phyloP scores from a whole-genome alignment of 805 yeast genomes.

The Alloascoidea africana region DNA sequence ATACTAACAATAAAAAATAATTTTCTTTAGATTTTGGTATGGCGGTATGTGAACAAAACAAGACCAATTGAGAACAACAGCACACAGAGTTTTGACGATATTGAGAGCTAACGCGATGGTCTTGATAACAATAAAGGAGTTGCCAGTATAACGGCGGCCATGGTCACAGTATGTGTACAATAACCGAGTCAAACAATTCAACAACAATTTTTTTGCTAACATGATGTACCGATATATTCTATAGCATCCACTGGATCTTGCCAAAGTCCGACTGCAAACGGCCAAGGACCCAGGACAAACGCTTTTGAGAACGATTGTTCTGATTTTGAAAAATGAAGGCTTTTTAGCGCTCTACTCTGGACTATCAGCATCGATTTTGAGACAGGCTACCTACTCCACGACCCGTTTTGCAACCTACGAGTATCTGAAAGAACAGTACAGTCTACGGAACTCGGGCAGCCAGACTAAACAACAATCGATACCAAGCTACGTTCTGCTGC shows the following conservation, averaged over 20 bases:
- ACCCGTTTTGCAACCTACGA: constrained; percentile 83
- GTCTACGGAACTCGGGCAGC: constrained; percentile 17
- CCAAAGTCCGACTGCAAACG: constrained; percentile 78
- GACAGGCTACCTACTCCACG: constrained; percentile 83
- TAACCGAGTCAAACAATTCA: no score
- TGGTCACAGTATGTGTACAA: constrained; percentile 12
- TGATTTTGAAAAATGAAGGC: constrained; percentile 51
- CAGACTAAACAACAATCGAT: constrained; percentile 29
- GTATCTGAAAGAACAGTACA: constrained; percentile 37
- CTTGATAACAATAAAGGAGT: constrained; percentile 7
- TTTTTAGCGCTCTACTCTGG: constrained; percentile 58
- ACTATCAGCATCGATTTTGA: constrained; percentile 60
- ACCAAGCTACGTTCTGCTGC: constrained; percentile 43
- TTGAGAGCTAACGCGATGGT: constrained; percentile 2
- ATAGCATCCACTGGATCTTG: constrained; percentile 70
- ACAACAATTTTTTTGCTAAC: no score
- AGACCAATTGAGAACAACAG: neutral
- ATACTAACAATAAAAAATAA: neutral
- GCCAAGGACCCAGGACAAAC: constrained; percentile 53
- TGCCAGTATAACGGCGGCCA: constrained; percentile 23
- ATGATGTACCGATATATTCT: no score
- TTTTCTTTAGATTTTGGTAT: constrained; percentile 22
- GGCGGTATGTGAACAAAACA: constrained; percentile 17
- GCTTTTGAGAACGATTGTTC: constrained; percentile 42
- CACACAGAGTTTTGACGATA: constrained; percentile 3